These are phyloP conservation scores for Podospora fimiseda DNA, from an alignment of 495 filamentous ascomycete genomes.

Conservation along the genomic window DNA sequence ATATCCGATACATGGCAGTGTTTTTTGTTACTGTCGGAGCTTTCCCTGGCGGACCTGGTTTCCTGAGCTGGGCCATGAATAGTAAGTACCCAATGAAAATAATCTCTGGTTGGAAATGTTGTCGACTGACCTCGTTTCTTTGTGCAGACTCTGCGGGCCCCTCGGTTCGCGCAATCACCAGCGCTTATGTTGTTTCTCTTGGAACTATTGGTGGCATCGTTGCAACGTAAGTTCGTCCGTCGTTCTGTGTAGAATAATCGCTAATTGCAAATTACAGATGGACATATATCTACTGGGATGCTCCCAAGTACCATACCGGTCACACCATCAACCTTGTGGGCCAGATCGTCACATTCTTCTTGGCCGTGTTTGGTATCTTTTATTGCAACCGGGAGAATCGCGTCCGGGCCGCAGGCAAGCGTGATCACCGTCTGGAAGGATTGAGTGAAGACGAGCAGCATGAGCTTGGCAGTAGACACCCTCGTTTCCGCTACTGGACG, in stretches of 20 bases:
- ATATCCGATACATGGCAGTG: conserved; percentile 36
- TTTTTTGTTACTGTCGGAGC: conserved; percentile 47
- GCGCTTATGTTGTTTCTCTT: conserved; percentile 48
- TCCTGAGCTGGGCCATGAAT: conserved; percentile 52
- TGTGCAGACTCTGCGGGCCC: conserved; percentile 45
- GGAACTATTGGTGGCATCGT: conserved; percentile 53
- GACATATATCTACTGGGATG: conserved; percentile 48
- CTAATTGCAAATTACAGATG: conserved; percentile 29
- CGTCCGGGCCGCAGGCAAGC: conserved; percentile 40
- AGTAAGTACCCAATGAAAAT: conserved; percentile 25
- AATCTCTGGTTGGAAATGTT: not conserved
- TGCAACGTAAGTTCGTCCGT: conserved; percentile 43
- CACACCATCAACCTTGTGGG: conserved; percentile 54
- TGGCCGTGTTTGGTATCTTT: conserved; percentile 42
- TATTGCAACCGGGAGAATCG: conserved; percentile 51
- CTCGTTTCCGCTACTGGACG: conserved; percentile 46
- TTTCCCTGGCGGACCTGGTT: conserved; percentile 48
- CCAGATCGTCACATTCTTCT: conserved; percentile 35
- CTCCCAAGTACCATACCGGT: conserved; percentile 45
- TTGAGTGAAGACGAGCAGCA: conserved; percentile 40
- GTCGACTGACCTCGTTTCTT: not conserved
- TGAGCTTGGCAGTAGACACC: conserved; percentile 48
- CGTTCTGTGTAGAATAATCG: no score
- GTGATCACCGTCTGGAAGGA: conserved; percentile 48
- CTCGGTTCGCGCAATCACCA: conserved; percentile 48